Evolutionary conservation across 106 monocot genomes (phyloP).

Genomic region (Platanthera zijinensis): DNA sequence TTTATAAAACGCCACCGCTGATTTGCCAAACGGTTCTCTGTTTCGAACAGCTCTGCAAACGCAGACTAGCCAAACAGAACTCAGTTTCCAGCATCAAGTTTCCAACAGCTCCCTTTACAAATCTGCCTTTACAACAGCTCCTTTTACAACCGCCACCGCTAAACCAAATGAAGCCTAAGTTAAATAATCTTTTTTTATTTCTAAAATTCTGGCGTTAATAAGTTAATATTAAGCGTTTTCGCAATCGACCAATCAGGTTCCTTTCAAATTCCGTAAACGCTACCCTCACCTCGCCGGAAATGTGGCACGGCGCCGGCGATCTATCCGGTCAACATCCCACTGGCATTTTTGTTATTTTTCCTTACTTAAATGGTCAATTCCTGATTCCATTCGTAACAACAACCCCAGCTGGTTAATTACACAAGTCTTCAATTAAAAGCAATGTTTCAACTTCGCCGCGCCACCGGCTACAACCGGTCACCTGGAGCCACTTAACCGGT

Average conservation of each 20-base stretch:
- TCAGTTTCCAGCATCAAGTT: no score
- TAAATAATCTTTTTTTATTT: no score
- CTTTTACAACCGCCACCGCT: no score
- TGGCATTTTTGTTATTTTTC: background rate
- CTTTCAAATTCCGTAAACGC: background rate
- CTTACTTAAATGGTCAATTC: background rate
- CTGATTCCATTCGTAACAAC: background rate
- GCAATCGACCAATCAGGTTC: background rate
- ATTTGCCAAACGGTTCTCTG: no score
- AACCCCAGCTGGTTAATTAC: background rate
- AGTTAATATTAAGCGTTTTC: background rate
- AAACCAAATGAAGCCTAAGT: no score
- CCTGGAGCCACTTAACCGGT: background rate
- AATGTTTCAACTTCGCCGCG: background rate
- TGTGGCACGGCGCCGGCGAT: constrained; percentile 2
- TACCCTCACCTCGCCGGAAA: background rate
- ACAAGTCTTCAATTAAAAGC: background rate
- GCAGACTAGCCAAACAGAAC: no score
- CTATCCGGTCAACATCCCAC: background rate
- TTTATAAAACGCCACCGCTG: no score
- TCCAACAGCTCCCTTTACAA: no score
- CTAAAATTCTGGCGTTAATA: no score
- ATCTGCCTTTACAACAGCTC: no score
- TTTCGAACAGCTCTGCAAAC: no score
- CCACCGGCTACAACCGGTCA: background rate